Conservation (phyloP, 1,284 basidiomycete species). For the Microbotryomycetes sp. region DNA sequence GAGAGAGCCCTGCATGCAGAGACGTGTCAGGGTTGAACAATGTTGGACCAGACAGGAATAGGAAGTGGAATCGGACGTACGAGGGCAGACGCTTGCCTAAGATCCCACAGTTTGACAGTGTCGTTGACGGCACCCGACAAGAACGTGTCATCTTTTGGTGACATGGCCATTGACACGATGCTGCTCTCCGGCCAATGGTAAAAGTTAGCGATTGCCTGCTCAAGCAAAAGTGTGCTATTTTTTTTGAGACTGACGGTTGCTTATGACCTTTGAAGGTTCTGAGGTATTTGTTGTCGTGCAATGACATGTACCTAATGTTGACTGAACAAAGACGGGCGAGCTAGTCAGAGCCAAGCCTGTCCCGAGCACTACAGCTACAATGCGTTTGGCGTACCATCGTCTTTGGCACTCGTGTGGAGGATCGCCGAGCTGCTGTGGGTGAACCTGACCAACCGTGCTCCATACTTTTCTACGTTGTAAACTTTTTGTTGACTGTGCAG, state of each 20-base stretch:
- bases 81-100: slow-evolving; percentile 68
- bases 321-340: slow-evolving; percentile 42
- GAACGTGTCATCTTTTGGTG: slow-evolving; percentile 89
- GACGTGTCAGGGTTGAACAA: slow-evolving; percentile 47
- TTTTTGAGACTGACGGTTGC: slow-evolving; percentile 45
- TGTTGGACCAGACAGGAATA: background rate
- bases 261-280: slow-evolving; percentile 93
- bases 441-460: slow-evolving; percentile 85
- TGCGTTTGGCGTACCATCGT: slow-evolving; percentile 54
- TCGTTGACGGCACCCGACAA: slow-evolving; percentile 90
- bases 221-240: slow-evolving; percentile 42
- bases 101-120: slow-evolving; percentile 94
- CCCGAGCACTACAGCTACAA: background rate
- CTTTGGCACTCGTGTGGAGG: slow-evolving; percentile 88
- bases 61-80: slow-evolving; percentile 37
- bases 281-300: slow-evolving; percentile 93
- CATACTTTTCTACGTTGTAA: slow-evolving; percentile 91
- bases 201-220: background rate
- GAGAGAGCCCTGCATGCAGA: slow-evolving; percentile 44
- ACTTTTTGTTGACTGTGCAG: slow-evolving; percentile 61
- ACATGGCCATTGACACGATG: slow-evolving; percentile 85
- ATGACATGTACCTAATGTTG: slow-evolving; percentile 85
- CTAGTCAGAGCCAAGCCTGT: background rate
- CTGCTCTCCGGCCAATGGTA: slow-evolving; percentile 36
- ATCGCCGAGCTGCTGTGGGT: slow-evolving; percentile 83